Percentiles rank a stretch among this genome's conserved stretches.
These are phyloP conservation scores for Furcasterigmium sp. DNA, from an alignment of 2,329 filamentous ascomycete species.

Conservation along the genomic window DNA sequence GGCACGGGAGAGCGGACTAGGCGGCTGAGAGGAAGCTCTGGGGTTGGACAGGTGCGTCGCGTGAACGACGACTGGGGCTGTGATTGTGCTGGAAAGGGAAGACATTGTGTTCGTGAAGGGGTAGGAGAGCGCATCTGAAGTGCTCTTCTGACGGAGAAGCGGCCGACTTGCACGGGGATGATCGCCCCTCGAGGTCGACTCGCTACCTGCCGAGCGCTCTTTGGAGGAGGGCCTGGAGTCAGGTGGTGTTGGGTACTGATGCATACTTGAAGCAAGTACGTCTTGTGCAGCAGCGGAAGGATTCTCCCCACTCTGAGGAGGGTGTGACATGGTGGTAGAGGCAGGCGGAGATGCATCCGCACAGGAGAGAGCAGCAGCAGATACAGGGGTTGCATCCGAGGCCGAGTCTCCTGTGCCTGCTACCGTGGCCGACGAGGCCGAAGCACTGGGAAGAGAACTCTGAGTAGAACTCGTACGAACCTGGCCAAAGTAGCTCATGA, in stretches of 20 bases:
- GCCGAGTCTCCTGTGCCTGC: conserved; percentile 18
- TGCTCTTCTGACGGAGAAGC: conserved; percentile 35
- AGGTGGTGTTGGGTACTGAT: conserved; percentile 14
- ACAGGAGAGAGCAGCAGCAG: background rate
- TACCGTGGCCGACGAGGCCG: conserved; percentile 24
- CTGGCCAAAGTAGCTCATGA: conserved; percentile 98
- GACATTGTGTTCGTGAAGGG: conserved; percentile 42
- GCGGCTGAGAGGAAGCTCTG: conserved; percentile 43
- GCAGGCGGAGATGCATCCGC: background rate
- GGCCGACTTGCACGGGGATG: conserved; percentile 25
- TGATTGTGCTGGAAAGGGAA: conserved; percentile 60
- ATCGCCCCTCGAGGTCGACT: conserved; percentile 17
- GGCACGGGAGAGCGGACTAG: conserved; percentile 47
- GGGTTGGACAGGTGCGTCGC: conserved; percentile 67
- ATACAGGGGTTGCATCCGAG: background rate
- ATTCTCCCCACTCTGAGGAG: background rate
- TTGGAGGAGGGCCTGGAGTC: conserved; percentile 13
- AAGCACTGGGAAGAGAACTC: conserved; percentile 9
- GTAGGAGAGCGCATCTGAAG: conserved; percentile 36
- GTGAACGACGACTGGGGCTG: conserved; percentile 52
- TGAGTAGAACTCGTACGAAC: conserved; percentile 77
- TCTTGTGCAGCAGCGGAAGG: background rate
- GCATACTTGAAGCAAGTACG: background rate
- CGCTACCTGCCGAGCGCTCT: conserved; percentile 22
- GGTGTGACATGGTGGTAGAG: too few relatives aligned